phyloP scores from a whole-genome alignment of 352 stramenopile genomes.

The Pythium volutum region DNA sequence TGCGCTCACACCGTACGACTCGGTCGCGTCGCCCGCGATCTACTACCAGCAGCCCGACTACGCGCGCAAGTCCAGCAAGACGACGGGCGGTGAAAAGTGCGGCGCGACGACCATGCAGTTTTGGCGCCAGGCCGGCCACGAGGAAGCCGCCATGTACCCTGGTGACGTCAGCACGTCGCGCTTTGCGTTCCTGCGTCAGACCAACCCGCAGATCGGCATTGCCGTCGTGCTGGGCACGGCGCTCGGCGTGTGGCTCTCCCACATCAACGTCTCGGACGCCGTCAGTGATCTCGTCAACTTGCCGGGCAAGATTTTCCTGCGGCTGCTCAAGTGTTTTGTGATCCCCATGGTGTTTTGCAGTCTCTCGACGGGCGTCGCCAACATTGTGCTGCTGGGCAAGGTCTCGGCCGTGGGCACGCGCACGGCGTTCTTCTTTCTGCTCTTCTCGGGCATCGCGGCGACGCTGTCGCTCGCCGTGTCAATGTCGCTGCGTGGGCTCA shows the following conservation, averaged over 20 bases:
- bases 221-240: constrained; percentile 25
- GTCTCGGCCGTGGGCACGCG: constrained; percentile 52
- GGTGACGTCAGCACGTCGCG: constrained; percentile 17
- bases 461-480: constrained; percentile 38
- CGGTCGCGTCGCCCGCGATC: constrained; percentile 37
- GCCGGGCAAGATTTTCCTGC: constrained; percentile 31
- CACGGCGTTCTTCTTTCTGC: constrained; percentile 48
- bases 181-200: constrained; percentile 21
- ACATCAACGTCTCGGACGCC: constrained; percentile 20
- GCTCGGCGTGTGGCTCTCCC: constrained; percentile 26
- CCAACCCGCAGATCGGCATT: constrained; percentile 34
- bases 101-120: constrained; percentile 9
- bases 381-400: constrained; percentile 67
- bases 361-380: constrained; percentile 52
- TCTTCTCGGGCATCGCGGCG: constrained; percentile 35
- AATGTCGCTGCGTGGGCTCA: constrained; percentile 40
- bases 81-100: not conserved
- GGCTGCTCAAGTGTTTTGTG: constrained; percentile 35
- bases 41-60: constrained; percentile 34
- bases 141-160: constrained; percentile 17
- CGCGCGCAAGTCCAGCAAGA: constrained; percentile 23
- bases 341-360: constrained; percentile 69
- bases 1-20: constrained; percentile 32
- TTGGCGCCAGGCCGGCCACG: constrained; percentile 1
- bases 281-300: constrained; percentile 27